These are phyloP conservation scores for Cymodocea nodosa DNA, from an alignment of 116 monocot species.

Conservation along the genomic window DNA sequence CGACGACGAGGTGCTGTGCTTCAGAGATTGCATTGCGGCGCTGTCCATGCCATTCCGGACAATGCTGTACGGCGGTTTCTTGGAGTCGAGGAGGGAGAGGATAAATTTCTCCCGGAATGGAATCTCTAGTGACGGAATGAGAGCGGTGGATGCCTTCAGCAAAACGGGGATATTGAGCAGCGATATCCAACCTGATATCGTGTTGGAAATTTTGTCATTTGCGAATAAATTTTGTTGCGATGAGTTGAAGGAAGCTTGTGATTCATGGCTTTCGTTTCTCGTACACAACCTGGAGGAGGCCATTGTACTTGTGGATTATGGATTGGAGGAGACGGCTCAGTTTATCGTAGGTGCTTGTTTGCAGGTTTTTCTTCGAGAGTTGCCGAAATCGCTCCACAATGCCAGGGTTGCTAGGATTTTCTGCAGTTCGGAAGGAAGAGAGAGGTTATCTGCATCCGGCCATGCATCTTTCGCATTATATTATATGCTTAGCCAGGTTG, in stretches of 20 bases:
- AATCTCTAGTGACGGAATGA: slow-evolving; percentile 52
- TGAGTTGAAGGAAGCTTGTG: slow-evolving; percentile 56
- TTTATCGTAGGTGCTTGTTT: slow-evolving; percentile 71
- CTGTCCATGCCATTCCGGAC: slow-evolving; percentile 59
- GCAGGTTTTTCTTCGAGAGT: slow-evolving; percentile 69
- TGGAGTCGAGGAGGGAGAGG: slow-evolving; percentile 47
- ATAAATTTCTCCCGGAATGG: slow-evolving; percentile 64
- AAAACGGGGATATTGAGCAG: slow-evolving; percentile 31
- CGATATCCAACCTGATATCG: slow-evolving; percentile 28
- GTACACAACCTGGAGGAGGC: slow-evolving; percentile 56
- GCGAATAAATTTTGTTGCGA: slow-evolving; percentile 92
- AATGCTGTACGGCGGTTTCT: slow-evolving; percentile 70
- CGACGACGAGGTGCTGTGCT: slow-evolving; percentile 68
- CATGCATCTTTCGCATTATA: slow-evolving; percentile 74
- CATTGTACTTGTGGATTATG: slow-evolving; percentile 53
- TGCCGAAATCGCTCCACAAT: slow-evolving; percentile 47
- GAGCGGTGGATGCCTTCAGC: slow-evolving; percentile 39
- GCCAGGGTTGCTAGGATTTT: slow-evolving; percentile 39
- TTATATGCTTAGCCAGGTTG: slow-evolving; percentile 73
- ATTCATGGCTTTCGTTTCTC: slow-evolving; percentile 43
- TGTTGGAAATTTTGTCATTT: slow-evolving; percentile 68
- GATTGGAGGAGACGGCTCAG: slow-evolving; percentile 60
- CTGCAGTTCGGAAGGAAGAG: slow-evolving; percentile 54
- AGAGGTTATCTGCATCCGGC: slow-evolving; percentile 37
- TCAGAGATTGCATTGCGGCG: slow-evolving; percentile 42